These are phyloP conservation scores for Calonectria pteridis DNA, from an alignment of 2,329 filamentous ascomycete genomes.

Conservation along the genomic window DNA sequence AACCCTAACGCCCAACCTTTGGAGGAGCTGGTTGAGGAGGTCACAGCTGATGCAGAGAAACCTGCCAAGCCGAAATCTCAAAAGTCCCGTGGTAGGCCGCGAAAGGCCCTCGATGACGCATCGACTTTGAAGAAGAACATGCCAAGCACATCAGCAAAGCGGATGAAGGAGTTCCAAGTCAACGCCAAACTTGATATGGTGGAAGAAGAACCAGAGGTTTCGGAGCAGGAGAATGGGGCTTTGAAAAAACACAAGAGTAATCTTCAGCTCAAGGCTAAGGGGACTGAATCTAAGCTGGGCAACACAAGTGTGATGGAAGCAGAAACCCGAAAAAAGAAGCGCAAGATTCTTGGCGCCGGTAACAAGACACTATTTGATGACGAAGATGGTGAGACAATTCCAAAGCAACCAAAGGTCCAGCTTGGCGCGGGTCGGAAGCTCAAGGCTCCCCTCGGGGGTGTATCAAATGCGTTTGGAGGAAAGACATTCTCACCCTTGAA, in stretches of 20 bases:
- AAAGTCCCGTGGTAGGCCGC: conserved; percentile 60
- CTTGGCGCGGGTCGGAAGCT: conserved; percentile 44
- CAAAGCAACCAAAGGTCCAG: conserved; percentile 50
- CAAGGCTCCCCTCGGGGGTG: conserved; percentile 55
- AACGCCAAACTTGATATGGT: conserved; percentile 53
- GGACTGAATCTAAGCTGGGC: conserved; percentile 22
- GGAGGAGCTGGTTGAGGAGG: conserved; percentile 23
- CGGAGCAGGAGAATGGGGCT: conserved; percentile 48
- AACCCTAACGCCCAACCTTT: conserved; percentile 21
- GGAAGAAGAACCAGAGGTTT: conserved; percentile 51
- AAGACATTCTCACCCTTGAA: conserved; percentile 79
- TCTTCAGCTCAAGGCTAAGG: conserved; percentile 30
- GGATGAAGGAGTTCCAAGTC: conserved; percentile 46
- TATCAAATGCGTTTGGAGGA: conserved; percentile 62
- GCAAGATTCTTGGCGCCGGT: conserved; percentile 74
- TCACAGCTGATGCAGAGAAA: conserved; percentile 23
- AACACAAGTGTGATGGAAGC: conserved; percentile 41
- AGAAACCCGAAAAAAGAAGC: conserved; percentile 75
- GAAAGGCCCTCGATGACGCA: conserved; percentile 59
- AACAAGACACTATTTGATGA: conserved; percentile 79
- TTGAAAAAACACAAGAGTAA: conserved; percentile 26
- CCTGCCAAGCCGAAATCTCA: conserved; percentile 29
- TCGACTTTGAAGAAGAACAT: conserved; percentile 61
- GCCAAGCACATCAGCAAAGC: conserved; percentile 49
- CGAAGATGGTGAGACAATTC: conserved; percentile 64